These are phyloP conservation scores for Suillus hirtellus DNA, from an alignment of 768 basidiomycete genomes.

Conservation along the genomic window DNA sequence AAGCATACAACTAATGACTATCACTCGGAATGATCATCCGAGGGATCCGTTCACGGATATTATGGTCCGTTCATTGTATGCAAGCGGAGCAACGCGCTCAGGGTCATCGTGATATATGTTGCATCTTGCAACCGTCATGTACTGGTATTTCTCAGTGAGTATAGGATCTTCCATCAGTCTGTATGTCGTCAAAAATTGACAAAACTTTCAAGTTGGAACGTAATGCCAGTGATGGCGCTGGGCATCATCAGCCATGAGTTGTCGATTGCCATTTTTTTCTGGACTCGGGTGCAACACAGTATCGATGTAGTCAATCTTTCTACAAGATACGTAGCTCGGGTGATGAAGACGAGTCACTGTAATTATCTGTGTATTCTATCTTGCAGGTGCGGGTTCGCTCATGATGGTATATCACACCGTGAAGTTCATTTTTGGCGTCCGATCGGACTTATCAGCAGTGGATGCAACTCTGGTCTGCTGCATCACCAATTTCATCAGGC, in stretches of 20 bases:
- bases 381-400: slow-evolving; percentile 4
- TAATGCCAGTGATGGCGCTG: slow-evolving; percentile 46
- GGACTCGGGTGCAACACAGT: slow-evolving; percentile 55
- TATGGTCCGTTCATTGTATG: slow-evolving; percentile 46
- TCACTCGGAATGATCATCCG: not conserved
- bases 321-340: slow-evolving; percentile 45
- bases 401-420: slow-evolving; percentile 54
- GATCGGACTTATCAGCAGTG: slow-evolving; percentile 71
- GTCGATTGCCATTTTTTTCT: slow-evolving; percentile 45
- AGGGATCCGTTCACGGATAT: not conserved
- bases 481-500: slow-evolving; percentile 57
- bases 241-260: not conserved
- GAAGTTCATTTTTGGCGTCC: slow-evolving; percentile 69
- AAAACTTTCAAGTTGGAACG: slow-evolving; percentile 46
- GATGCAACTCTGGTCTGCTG: slow-evolving; percentile 66
- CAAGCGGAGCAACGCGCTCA: slow-evolving; percentile 39
- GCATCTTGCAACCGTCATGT: slow-evolving; percentile 60
- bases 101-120: slow-evolving; percentile 56
- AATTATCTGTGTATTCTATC: slow-evolving; percentile 45
- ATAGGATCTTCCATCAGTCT: not conserved
- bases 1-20: not conserved
- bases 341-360: slow-evolving; percentile 68
- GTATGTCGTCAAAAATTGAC: slow-evolving; percentile 37
- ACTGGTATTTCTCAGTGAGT: slow-evolving; percentile 8
- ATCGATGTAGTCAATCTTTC: slow-evolving; percentile 66